Base-by-base conservation (phyloP, 352 stramenopile genomes). In the Phytopythium helicoides region DNA sequence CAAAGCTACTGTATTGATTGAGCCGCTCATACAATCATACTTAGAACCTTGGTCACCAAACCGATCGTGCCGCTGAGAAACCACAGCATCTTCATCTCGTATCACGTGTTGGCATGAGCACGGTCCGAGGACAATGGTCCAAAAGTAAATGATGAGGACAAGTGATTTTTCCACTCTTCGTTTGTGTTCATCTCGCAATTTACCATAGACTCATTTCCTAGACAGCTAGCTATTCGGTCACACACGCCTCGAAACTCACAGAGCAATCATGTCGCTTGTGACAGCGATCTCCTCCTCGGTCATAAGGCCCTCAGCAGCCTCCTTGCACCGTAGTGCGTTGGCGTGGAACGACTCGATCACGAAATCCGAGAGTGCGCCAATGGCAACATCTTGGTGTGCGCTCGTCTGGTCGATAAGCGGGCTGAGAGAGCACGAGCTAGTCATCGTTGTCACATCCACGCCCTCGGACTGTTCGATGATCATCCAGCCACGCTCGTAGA, bases 401-500 rank as follows among this genome's bases (percentile, higher is more conserved):
- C 41, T 51, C 23, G 58, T 46, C 36, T 68, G 54, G n/a, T 67
- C 63, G 34, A 65, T 59, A n/a, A 71, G 57, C 14, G 63, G 58
- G 28, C 21, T 68, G 14, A 71, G 59, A 42, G 66, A 56, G 46
- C 65, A 65, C 6, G 36, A 58, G 38, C 56, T 66, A 26, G 60
- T 52, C 47, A 69, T 63, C 23, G 51, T 60, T 18, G 54, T 59
- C 42, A 53, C 60, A 21, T 62, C 54, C 39, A 47, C 34, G 9
- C 39, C 52, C 31, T 62, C 56, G 22, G 37, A 23, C 41, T 59
- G 61, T 40, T 71, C 61, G 12, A 81, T 52, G n/a, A 81, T 49
- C 16, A 74, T 34, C 62, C 68, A 86, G 6, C 68, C 70, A 37
- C 66, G 62, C 52, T 81, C 69, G 8, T 73, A 55, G 44, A 86